Percentiles rank a stretch among this genome's conserved stretches.
Evolutionary conservation across 75 land plant genomes (phyloP).

Genomic region (Azolla pinnata): DNA sequence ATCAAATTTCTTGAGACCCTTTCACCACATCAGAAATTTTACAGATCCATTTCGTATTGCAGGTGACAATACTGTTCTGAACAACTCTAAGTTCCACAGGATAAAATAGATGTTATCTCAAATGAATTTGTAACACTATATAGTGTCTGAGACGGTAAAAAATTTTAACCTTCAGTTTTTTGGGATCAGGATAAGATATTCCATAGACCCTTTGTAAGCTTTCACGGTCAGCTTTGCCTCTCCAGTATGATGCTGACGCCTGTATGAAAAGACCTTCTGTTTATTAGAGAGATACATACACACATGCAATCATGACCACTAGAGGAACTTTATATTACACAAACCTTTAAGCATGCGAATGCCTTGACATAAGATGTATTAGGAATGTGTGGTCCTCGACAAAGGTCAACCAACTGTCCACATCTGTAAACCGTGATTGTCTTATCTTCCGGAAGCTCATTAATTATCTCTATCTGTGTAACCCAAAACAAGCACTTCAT

Average conservation of each 20-base stretch:
- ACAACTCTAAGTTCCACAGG: no score
- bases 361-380: slow-evolving; percentile 97
- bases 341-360: slow-evolving; percentile 83
- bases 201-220: slow-evolving; percentile 98
- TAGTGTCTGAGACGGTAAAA: background rate
- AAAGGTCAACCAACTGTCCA: slow-evolving; percentile 92
- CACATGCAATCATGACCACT: no score
- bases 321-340: no score
- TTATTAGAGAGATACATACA: background rate
- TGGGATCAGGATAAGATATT: slow-evolving; percentile 81
- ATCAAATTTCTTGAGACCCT: no score
- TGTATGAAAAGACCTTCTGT: slow-evolving; percentile 10
- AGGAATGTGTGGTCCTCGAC: slow-evolving; percentile 99
- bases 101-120: background rate
- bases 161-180: slow-evolving; percentile 80
- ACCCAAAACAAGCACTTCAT: slow-evolving; percentile 10
- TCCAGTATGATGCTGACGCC: slow-evolving; percentile 99
- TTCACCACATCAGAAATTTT: no score
- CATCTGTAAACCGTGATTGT: slow-evolving; percentile 98
- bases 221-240: slow-evolving; percentile 82
- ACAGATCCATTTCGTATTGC: no score
- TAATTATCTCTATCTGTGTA: slow-evolving; percentile 89
- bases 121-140: background rate
- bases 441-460: slow-evolving; percentile 82
- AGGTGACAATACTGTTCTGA: no score